phyloP scores from a whole-genome alignment of 225 moss, liverwort and hornwort genomes.

The Ulota crispa region DNA sequence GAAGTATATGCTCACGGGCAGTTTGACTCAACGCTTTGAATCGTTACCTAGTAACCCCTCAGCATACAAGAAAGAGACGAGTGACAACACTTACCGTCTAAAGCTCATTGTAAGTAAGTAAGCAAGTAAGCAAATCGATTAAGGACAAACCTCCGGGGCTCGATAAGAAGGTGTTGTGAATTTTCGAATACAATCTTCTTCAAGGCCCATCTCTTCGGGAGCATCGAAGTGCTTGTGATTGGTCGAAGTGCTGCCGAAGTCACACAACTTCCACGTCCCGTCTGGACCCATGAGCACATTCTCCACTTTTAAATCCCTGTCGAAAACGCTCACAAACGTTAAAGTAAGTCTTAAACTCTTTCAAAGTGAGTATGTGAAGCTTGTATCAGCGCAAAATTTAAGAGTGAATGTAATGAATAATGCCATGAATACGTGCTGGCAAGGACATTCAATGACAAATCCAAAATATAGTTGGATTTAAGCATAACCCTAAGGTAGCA shows the following conservation, averaged over 20 bases:
- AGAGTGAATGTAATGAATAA: not conserved
- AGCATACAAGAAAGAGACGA: not conserved
- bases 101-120: not conserved
- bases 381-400: not conserved
- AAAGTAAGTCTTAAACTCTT: not conserved
- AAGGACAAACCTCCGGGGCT: constrained; percentile 79
- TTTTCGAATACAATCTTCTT: constrained; percentile 95
- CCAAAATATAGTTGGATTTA: not conserved
- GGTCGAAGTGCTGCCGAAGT: constrained; percentile 94
- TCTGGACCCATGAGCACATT: constrained; percentile 95
- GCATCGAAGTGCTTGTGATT: constrained; percentile 94
- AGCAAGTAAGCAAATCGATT: not conserved
- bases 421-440: not conserved
- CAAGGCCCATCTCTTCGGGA: constrained; percentile 96
- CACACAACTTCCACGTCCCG: constrained; percentile 91
- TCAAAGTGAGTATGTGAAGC: not conserved
- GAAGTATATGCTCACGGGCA: not conserved
- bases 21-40: too few relatives aligned
- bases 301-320: constrained; percentile 98
- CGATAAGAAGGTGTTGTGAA: constrained; percentile 96
- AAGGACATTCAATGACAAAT: not conserved
- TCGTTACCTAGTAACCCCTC: not conserved
- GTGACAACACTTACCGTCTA: not conserved
- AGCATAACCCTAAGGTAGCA: not conserved
- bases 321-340: not conserved